These are phyloP conservation scores for Phytophthora cactorum DNA, from an alignment of 352 stramenopile species.

Conservation along the genomic window DNA sequence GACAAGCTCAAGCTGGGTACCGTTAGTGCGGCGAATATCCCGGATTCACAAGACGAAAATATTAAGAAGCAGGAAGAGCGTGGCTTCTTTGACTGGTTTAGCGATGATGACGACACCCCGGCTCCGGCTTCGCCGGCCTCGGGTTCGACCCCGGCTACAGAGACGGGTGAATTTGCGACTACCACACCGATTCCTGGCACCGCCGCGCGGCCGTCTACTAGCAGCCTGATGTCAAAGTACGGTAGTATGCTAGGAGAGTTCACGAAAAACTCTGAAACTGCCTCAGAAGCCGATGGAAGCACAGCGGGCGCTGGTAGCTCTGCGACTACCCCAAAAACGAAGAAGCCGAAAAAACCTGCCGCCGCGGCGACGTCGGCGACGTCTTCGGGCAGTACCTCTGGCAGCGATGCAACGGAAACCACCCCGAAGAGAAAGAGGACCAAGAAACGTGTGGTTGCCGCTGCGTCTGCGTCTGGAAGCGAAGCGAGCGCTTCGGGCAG, in stretches of 20 bases:
- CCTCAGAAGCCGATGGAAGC: not conserved
- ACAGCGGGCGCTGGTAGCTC: constrained; percentile 10
- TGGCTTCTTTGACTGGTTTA: constrained; percentile 25
- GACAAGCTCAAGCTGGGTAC: constrained; percentile 7
- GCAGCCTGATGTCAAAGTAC: constrained; percentile 29
- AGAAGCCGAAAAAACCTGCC: constrained; percentile 26
- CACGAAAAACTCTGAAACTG: not conserved
- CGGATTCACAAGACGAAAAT: constrained; percentile 11
- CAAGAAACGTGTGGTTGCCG: constrained; percentile 2
- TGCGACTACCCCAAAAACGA: not conserved
- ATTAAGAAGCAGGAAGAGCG: constrained; percentile 24
- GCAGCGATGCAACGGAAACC: not conserved
- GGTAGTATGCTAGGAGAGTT: constrained; percentile 22
- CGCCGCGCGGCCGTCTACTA: constrained; percentile 1
- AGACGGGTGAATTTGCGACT: constrained; percentile 6
- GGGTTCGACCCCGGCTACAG: not conserved
- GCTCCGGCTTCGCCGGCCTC: not conserved
- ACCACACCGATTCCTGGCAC: constrained; percentile 27
- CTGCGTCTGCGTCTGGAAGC: constrained; percentile 5
- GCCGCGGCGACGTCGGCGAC: not conserved
- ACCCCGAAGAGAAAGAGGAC: constrained; percentile 7
- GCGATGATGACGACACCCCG: constrained; percentile 1
- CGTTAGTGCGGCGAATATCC: constrained; percentile 1
- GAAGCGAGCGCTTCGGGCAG: constrained; percentile 10
- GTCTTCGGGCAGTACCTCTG: not conserved